These are phyloP conservation scores for Solanum arcanum DNA, from an alignment of 257 asterid species.

Conservation along the genomic window DNA sequence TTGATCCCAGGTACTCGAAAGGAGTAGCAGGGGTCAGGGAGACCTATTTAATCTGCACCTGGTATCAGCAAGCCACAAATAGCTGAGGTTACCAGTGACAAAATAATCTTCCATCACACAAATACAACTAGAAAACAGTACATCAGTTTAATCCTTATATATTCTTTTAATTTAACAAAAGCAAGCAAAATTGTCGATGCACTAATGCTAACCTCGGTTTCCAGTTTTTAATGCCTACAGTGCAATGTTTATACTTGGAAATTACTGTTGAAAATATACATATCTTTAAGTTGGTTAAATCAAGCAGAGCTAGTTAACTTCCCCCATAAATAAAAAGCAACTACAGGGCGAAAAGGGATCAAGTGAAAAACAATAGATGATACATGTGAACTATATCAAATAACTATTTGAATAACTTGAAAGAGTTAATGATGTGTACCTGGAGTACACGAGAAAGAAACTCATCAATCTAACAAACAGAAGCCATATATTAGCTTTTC, in stretches of 20 bases:
- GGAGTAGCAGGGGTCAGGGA: not conserved
- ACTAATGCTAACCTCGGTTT: not conserved
- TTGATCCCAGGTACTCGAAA: not conserved
- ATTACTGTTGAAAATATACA: not conserved
- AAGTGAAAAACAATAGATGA: not conserved
- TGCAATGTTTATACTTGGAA: not conserved
- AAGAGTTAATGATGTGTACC: constrained; percentile 26
- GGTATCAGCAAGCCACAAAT: not conserved
- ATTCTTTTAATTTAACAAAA: not conserved
- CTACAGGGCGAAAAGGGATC: not conserved
- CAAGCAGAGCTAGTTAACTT: not conserved
- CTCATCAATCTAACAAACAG: constrained; percentile 64
- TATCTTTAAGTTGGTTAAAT: not conserved
- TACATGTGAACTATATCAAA: not conserved
- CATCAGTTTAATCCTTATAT: not conserved
- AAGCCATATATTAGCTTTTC: constrained; percentile 47
- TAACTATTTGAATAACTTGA: not conserved
- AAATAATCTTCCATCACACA: not conserved
- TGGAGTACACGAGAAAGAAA: constrained; percentile 53
- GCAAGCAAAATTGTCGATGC: not conserved
- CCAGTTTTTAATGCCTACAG: not conserved
- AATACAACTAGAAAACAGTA: not conserved
- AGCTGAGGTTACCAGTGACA: not conserved
- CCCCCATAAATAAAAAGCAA: not conserved
- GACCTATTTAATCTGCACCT: not conserved